phyloP scores from a whole-genome alignment of 2,329 filamentous ascomycete genomes.

The Trichoderma koningii region DNA sequence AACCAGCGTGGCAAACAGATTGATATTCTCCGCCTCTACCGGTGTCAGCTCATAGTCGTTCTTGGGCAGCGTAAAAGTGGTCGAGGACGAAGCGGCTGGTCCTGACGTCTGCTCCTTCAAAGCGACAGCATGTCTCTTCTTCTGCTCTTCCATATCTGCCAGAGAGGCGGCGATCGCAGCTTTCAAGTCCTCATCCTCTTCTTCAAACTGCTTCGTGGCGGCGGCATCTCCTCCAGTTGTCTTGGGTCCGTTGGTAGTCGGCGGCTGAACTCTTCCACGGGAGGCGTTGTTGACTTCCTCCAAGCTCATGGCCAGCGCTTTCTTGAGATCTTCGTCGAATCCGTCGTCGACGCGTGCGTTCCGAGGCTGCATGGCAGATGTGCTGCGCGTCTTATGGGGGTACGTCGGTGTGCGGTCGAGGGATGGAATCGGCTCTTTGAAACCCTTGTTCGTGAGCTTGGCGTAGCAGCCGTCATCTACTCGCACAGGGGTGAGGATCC shows the following conservation, averaged over 20 bases:
- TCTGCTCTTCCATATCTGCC: constrained; percentile 97
- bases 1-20: constrained; percentile 89
- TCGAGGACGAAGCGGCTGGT: constrained; percentile 39
- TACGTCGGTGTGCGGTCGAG: constrained; percentile 52
- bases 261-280: constrained; percentile 70
- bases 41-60: constrained; percentile 93
- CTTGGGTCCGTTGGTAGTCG: constrained; percentile 43
- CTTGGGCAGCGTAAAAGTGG: constrained; percentile 66
- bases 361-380: constrained; percentile 80
- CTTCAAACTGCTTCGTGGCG: constrained; percentile 60
- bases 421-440: constrained; percentile 46
- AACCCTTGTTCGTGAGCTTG: constrained; percentile 75
- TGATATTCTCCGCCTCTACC: constrained; percentile 96
- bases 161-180: constrained; percentile 94
- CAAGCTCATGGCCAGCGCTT: constrained; percentile 92
- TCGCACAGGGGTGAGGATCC: constrained; percentile 85
- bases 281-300: constrained; percentile 83
- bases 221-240: constrained; percentile 42
- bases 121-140: constrained; percentile 81
- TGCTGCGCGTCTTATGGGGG: constrained; percentile 65
- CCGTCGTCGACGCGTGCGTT: constrained; percentile 84
- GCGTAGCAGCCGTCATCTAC: constrained; percentile 96
- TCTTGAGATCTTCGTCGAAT: constrained; percentile 93
- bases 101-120: constrained; percentile 76
- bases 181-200: constrained; percentile 90